phyloP scores from a whole-genome alignment of 768 basidiomycete genomes.

The Clavaria fumosa region DNA sequence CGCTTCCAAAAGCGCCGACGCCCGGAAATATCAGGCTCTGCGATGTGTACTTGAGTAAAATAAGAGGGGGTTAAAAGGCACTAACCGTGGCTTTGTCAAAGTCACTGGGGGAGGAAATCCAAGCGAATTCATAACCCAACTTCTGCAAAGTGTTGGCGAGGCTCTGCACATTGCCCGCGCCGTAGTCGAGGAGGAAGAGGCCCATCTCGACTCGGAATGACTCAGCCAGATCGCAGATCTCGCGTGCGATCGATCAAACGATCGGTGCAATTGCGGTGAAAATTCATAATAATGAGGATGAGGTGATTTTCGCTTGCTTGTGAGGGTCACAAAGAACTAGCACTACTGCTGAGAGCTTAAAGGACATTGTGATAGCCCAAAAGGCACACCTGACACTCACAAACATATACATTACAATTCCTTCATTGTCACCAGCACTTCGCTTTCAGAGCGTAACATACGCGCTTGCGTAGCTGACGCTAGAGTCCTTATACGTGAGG shows the following conservation, averaged over 20 bases:
- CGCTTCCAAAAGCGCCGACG: conserved; percentile 85
- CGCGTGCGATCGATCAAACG: neutral
- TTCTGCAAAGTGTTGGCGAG: conserved; percentile 81
- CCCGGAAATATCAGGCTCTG: conserved; percentile 95
- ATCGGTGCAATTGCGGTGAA: neutral
- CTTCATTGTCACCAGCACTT: too few species aligned
- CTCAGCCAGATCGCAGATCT: neutral
- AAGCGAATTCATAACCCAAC: conserved; percentile 77
- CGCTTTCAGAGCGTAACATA: conserved; percentile 62
- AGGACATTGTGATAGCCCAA: too few species aligned
- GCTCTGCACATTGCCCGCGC: conserved; percentile 88
- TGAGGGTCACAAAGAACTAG: too few species aligned
- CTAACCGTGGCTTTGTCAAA: conserved; percentile 83
- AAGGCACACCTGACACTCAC: too few species aligned
- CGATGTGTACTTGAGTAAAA: conserved; percentile 11
- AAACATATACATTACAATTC: too few species aligned
- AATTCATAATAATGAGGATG: neutral
- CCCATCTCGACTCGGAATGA: conserved; percentile 16
- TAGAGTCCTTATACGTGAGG: conserved; percentile 52
- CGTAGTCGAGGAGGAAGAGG: conserved; percentile 90
- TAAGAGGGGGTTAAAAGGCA: conserved; percentile 12
- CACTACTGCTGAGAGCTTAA: too few species aligned
- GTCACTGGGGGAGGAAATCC: conserved; percentile 72
- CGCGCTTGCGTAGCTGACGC: conserved; percentile 94
- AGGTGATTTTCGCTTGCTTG: neutral